These are phyloP conservation scores for Rhodotorula taiwanensis DNA, from an alignment of 768 basidiomycete genomes.

Conservation along the genomic window DNA sequence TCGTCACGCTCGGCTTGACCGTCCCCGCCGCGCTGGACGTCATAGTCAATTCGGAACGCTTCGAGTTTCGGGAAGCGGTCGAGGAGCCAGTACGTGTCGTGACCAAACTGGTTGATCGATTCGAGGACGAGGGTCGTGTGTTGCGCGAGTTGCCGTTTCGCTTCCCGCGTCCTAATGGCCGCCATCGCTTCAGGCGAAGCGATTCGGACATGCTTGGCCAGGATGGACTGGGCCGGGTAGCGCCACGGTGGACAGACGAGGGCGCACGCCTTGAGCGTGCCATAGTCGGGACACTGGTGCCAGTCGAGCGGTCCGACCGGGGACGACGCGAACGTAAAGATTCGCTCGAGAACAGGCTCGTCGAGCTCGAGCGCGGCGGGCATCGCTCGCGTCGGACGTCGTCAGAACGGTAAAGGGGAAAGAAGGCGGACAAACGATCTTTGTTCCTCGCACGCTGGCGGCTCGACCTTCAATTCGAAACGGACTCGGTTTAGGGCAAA, in stretches of 20 bases:
- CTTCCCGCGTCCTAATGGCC: constrained; percentile 21
- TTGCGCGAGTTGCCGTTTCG: constrained; percentile 8
- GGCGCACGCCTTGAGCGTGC: constrained; percentile 6
- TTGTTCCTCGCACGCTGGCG: too few relatives aligned
- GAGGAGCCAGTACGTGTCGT: constrained; percentile 26
- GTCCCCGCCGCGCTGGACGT: constrained; percentile 13
- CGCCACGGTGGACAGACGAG: constrained; percentile 16
- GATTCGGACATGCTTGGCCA: constrained; percentile 23
- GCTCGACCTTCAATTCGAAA: background rate
- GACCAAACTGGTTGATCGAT: constrained; percentile 12
- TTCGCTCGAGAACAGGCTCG: constrained; percentile 11
- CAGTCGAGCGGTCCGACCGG: background rate
- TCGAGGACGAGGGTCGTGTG: constrained; percentile 15
- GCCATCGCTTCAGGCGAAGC: background rate
- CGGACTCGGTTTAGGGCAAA: background rate
- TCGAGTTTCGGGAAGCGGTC: constrained; percentile 19
- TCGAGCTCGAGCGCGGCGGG: constrained; percentile 4
- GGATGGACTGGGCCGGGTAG: constrained; percentile 5
- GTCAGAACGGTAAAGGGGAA: background rate
- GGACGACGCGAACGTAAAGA: constrained; percentile 5
- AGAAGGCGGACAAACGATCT: background rate
- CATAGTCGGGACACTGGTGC: constrained; percentile 15
- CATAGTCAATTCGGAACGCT: constrained; percentile 19
- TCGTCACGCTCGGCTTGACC: constrained; percentile 29
- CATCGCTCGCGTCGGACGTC: background rate